Evolutionary conservation across 1,139 yeast genomes (phyloP).

Genomic region (Protomyces gravidus): DNA sequence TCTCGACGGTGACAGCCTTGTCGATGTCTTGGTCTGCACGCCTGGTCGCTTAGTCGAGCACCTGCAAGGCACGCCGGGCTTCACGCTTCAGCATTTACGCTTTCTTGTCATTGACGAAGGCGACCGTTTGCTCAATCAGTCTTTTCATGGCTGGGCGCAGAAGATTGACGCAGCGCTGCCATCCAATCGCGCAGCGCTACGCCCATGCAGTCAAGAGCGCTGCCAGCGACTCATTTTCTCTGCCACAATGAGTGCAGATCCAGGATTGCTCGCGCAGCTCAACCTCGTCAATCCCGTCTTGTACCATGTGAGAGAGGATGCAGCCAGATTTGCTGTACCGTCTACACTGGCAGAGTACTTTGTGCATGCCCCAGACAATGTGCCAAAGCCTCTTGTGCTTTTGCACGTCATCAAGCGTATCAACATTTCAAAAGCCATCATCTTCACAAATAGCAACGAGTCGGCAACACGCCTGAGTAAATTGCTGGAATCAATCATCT

Average conservation of each 20-base stretch:
- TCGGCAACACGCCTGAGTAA: constrained; percentile 71
- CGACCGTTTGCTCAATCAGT: constrained; percentile 81
- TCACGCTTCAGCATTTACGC: constrained; percentile 47
- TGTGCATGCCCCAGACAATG: constrained; percentile 23
- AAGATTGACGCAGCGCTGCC: constrained; percentile 43
- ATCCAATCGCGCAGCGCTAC: constrained; percentile 11
- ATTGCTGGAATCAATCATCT: constrained; percentile 45
- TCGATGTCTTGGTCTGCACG: constrained; percentile 71
- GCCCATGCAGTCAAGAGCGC: constrained; percentile 17
- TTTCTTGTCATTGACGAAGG: constrained; percentile 91
- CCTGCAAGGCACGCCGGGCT: constrained; percentile 44
- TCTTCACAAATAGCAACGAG: constrained; percentile 84
- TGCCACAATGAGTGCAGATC: constrained; percentile 90
- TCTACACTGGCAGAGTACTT: constrained; percentile 40
- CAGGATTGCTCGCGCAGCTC: constrained; percentile 73
- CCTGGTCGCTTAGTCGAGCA: constrained; percentile 97
- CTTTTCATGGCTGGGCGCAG: constrained; percentile 84
- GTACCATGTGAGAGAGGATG: constrained; percentile 52
- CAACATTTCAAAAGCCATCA: constrained; percentile 37
- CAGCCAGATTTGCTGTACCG: constrained; percentile 40
- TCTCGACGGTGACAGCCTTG: constrained; percentile 29
- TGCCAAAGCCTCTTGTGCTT: constrained; percentile 63
- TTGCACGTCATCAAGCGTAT: constrained; percentile 48
- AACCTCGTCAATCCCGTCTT: constrained; percentile 66
- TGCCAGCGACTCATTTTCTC: constrained; percentile 70